Base-by-base conservation (phyloP, 495 filamentous ascomycete genomes). In the Trichoderma erinaceum region DNA sequence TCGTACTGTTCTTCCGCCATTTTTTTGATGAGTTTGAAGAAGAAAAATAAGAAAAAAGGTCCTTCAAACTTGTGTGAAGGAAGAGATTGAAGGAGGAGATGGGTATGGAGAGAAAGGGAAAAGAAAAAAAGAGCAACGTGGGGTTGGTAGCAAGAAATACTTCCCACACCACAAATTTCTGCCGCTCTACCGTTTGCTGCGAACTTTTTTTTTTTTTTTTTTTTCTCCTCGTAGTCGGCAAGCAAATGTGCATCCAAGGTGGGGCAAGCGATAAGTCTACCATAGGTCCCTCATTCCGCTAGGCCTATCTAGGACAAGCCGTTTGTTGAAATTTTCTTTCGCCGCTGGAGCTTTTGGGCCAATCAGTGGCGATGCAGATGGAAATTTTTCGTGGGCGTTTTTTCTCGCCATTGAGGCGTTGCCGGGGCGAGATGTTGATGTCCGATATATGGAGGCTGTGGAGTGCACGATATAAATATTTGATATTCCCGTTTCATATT, bases 1-100 rank as follows among this genome's bases (percentile, higher is more conserved):
- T 97, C 95, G 83, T 97, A 99, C 73, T 94, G 90, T 88, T 96
- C 93, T 81, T 96, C 91, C 78, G 92, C 88, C 93, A 97, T 96
- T 78, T 70, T 83, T 64, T 41, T 23, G 11, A 66, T 72, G 73
- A 72, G 58, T 68, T 66, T 67, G 63, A 69, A 66, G 65, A 66
- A 67, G 67, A 58, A 69, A 67, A 41, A 68, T 63, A 63, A 64
- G 65, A 35, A 38, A 64, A 66, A 63, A 68, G 64, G 32, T 68
- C 70, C 68, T 70, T 67, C 69, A 66, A 70, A 67, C 66, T 66
- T 71, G 61, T 71, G 75, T 75, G 70, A 71, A 68, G 71, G 72
- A 72, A 71, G 69, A 70, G 65, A 69, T 1, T 69, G 63, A 69
- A 69, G 69, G 71, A 69, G 68, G 66, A 66, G 72, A 73, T 13